Conservation (phyloP, 495 filamentous ascomycete genomes). For the Xylaria acuta region DNA sequence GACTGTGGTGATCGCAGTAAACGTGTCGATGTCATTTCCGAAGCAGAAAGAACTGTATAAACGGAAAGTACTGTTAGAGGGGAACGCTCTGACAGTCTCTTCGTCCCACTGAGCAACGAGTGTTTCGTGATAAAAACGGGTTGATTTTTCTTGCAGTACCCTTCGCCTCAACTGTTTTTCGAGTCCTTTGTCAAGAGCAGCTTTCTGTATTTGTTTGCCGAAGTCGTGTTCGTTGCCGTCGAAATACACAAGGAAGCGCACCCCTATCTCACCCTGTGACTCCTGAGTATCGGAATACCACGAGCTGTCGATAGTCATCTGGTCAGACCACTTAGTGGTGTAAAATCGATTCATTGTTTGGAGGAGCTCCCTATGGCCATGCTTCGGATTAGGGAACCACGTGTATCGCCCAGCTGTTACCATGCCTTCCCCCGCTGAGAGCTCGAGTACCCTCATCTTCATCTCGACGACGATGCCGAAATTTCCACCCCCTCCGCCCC, state of each 20-base stretch:
- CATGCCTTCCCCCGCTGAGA: background rate
- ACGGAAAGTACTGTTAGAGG: slow-evolving; percentile 26
- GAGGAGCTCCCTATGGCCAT: slow-evolving; percentile 35
- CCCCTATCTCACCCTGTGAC: background rate
- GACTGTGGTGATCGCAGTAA: background rate
- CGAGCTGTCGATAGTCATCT: slow-evolving; percentile 37
- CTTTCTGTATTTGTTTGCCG: background rate
- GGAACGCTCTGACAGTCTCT: slow-evolving; percentile 33
- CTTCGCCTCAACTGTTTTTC: slow-evolving; percentile 34
- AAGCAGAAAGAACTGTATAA: background rate
- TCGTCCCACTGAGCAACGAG: slow-evolving; percentile 41
- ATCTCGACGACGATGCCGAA: background rate
- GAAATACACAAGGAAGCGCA: background rate
- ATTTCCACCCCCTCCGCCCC: background rate
- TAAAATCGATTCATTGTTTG: slow-evolving; percentile 34
- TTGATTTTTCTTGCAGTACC: slow-evolving; percentile 33
- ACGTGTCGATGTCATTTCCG: background rate
- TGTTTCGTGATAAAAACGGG: slow-evolving; percentile 41
- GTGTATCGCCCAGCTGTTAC: background rate
- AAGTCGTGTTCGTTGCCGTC: background rate
- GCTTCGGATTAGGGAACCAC: slow-evolving; percentile 30
- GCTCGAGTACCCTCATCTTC: background rate
- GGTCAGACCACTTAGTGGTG: slow-evolving; percentile 24
- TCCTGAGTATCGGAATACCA: slow-evolving; percentile 36
- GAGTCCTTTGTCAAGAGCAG: slow-evolving; percentile 5